Conservation (phyloP, 108 stramenopile species). For the Pseudonitzschia multiseries region DNA sequence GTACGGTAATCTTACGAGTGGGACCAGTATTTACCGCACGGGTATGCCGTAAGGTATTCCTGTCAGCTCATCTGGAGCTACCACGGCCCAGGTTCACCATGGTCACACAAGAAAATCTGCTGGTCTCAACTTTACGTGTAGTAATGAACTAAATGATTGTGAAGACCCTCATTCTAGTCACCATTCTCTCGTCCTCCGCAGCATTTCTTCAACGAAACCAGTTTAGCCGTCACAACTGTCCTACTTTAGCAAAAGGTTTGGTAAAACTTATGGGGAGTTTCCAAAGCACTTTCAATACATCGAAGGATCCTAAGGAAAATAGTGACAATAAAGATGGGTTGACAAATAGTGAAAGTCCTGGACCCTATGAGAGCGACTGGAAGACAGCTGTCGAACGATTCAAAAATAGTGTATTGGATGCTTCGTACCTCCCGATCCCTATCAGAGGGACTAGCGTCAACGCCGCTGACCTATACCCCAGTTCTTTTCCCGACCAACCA, state of each 20-base stretch:
- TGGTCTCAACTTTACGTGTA: neutral
- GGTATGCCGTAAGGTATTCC: too few relatives aligned
- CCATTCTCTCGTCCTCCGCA: neutral
- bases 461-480: conserved; percentile 40
- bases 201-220: neutral
- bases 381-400: conserved; percentile 28
- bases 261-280: neutral
- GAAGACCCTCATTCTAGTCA: neutral
- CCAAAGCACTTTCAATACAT: neutral
- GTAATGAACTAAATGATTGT: neutral
- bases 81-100: too few relatives aligned
- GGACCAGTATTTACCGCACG: too few relatives aligned
- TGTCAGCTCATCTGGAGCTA: too few relatives aligned
- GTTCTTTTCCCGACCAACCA: conserved; percentile 30
- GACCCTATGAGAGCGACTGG: conserved; percentile 33
- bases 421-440: conserved; percentile 38
- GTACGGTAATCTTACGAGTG: too few relatives aligned
- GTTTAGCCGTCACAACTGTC: neutral
- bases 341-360: neutral
- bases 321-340: neutral
- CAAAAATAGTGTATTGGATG: conserved; percentile 32
- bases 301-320: neutral
- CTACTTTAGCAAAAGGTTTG: neutral
- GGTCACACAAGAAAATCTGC: too few relatives aligned
- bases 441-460: conserved; percentile 43